phyloP scores from a whole-genome alignment of 805 yeast genomes.

The Nakazawaea ambrosiae region DNA sequence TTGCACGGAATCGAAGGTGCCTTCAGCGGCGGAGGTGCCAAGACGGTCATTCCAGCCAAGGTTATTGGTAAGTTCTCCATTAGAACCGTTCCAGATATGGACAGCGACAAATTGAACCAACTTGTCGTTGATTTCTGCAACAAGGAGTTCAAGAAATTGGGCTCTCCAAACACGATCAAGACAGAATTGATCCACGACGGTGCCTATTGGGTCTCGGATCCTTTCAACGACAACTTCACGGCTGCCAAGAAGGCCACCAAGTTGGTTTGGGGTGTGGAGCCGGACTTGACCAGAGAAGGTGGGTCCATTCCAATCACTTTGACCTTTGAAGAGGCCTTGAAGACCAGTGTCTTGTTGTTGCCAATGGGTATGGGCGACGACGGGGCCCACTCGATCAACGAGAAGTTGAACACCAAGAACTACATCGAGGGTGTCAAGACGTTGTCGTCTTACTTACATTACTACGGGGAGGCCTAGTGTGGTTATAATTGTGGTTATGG shows the following conservation, averaged over 20 bases:
- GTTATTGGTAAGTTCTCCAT: conserved; percentile 93
- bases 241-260: conserved; percentile 95
- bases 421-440: conserved; percentile 93
- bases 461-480: conserved; percentile 37
- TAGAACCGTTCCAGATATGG: conserved; percentile 95
- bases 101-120: conserved; percentile 69
- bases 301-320: conserved; percentile 97
- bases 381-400: conserved; percentile 98
- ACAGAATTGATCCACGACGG: conserved; percentile 90
- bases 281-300: conserved; percentile 97
- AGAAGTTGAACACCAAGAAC: conserved; percentile 82
- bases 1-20: conserved; percentile 98
- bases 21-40: conserved; percentile 90
- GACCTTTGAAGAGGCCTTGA: conserved; percentile 82
- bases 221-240: conserved; percentile 83
- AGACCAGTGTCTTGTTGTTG: conserved; percentile 78
- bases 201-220: conserved; percentile 93
- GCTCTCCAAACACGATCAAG: conserved; percentile 68
- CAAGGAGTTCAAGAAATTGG: conserved; percentile 55
- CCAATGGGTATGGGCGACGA: conserved; percentile 99
- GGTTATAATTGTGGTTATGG: no score
- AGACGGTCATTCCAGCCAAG: conserved; percentile 95
- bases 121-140: conserved; percentile 67
- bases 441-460: conserved; percentile 88
- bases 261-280: conserved; percentile 90